phyloP scores from a whole-genome alignment of 2,329 filamentous ascomycete species.

The Xylariaceae sp. region DNA sequence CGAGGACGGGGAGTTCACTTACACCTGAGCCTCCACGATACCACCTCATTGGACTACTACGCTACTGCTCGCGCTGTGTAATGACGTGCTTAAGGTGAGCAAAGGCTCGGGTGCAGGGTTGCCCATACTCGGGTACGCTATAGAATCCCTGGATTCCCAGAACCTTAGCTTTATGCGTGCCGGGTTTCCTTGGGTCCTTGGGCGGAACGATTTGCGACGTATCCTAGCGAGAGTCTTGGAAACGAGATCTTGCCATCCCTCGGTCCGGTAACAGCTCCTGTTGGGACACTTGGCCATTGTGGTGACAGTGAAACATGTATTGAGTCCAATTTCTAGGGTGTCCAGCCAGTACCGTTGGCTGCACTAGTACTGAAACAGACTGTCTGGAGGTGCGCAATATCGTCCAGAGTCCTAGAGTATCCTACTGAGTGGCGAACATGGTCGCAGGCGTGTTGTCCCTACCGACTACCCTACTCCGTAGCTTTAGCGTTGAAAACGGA shows the following conservation, averaged over 20 bases:
- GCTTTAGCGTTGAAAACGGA: conserved; percentile 4
- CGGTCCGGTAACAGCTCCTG: background rate
- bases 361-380: conserved; percentile 9
- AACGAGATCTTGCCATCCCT: background rate
- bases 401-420: background rate
- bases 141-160: background rate
- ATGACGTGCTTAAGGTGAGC: background rate
- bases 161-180: background rate
- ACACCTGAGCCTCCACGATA: conserved; percentile 5
- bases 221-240: background rate
- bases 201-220: background rate
- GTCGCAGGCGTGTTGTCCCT: background rate
- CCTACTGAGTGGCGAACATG: background rate
- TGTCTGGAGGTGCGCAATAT: background rate
- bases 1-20: conserved; percentile 1
- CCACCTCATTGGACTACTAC: background rate
- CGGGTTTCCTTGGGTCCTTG: background rate
- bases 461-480: background rate
- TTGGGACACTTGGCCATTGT: background rate
- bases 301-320: conserved; percentile 1
- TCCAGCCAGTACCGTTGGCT: background rate
- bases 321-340: background rate
- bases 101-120: conserved; percentile 7
- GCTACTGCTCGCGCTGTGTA: background rate
- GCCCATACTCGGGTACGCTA: conserved; percentile 6